A percentile compares a stretch with the other conserved stretches of the same genome.
Conservation (phyloP, 805 yeast species). For the Sugiyamaella chiloensis region DNA sequence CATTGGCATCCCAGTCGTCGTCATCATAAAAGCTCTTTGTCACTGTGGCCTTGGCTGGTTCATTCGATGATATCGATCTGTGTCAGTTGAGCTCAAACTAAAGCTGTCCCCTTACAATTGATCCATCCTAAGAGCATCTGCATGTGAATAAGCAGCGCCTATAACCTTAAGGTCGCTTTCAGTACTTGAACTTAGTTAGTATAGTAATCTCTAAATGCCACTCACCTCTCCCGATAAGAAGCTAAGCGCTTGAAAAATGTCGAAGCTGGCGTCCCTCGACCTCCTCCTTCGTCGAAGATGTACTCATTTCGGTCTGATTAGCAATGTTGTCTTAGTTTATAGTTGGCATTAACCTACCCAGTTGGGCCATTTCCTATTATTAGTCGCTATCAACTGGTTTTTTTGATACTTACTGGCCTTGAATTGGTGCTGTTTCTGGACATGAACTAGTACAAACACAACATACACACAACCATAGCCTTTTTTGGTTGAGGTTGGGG, state of each 20-base stretch:
- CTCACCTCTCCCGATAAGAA: constrained; percentile 21
- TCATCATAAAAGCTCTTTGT: constrained; percentile 47
- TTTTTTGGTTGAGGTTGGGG: too few relatives aligned
- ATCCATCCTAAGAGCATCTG: constrained; percentile 35
- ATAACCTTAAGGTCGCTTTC: constrained; percentile 41
- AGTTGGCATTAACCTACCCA: constrained; percentile 28
- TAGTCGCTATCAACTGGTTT: neutral
- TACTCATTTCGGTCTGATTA: constrained; percentile 43
- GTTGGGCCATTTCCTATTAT: constrained; percentile 40
- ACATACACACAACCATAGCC: too few relatives aligned
- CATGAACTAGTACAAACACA: neutral
- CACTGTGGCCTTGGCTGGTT: constrained; percentile 40
- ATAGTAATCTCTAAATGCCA: neutral
- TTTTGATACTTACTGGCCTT: neutral
- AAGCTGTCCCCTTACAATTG: constrained; percentile 15
- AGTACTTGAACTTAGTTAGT: constrained; percentile 3
- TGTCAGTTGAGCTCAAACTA: too few relatives aligned
- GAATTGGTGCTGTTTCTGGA: constrained; percentile 2
- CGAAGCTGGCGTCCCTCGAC: constrained; percentile 57
- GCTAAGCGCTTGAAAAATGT: constrained; percentile 44
- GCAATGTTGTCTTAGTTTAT: neutral
- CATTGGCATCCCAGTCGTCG: constrained; percentile 91
- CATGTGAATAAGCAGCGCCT: constrained; percentile 57
- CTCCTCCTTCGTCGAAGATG: constrained; percentile 66
- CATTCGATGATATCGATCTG: constrained; percentile 1